Conservation (phyloP, 129 eudicot species). For the Centaurea solstitialis region DNA sequence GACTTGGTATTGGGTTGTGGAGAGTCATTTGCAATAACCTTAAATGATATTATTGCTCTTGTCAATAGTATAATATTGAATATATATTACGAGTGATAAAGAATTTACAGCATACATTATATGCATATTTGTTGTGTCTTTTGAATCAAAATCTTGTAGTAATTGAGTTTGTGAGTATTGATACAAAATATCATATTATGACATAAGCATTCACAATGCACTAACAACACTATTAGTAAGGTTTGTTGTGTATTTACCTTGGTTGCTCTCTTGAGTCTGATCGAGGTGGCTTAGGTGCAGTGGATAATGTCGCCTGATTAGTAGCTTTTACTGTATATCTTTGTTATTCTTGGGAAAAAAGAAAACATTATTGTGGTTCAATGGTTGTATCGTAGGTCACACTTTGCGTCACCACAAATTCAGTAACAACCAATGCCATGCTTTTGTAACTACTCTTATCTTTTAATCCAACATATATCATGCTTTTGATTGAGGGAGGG, state of each 20-base stretch:
- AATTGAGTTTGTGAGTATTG: neutral
- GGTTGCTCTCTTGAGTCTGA: constrained; percentile 73
- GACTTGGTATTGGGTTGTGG: constrained; percentile 45
- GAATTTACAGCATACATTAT: too few relatives aligned
- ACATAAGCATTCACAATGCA: neutral
- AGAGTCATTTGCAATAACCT: too few relatives aligned
- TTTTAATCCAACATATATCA: too few relatives aligned
- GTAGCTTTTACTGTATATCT: constrained; percentile 74
- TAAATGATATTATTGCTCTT: neutral
- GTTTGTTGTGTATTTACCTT: too few relatives aligned
- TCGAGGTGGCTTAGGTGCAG: constrained; percentile 21
- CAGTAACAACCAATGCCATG: too few relatives aligned
- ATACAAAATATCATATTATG: neutral
- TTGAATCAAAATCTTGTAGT: neutral
- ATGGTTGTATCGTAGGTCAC: too few relatives aligned
- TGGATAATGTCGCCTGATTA: constrained; percentile 40
- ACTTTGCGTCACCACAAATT: too few relatives aligned
- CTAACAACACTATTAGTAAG: too few relatives aligned
- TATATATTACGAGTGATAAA: neutral
- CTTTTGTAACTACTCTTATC: too few relatives aligned
- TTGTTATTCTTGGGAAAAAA: constrained; percentile 45
- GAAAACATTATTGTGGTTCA: constrained; percentile 37
- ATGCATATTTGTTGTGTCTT: neutral
- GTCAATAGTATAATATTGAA: neutral
- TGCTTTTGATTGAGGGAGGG: too few relatives aligned